Conservation (phyloP, 805 yeast genomes). For the Saccharomyces mikatae region DNA sequence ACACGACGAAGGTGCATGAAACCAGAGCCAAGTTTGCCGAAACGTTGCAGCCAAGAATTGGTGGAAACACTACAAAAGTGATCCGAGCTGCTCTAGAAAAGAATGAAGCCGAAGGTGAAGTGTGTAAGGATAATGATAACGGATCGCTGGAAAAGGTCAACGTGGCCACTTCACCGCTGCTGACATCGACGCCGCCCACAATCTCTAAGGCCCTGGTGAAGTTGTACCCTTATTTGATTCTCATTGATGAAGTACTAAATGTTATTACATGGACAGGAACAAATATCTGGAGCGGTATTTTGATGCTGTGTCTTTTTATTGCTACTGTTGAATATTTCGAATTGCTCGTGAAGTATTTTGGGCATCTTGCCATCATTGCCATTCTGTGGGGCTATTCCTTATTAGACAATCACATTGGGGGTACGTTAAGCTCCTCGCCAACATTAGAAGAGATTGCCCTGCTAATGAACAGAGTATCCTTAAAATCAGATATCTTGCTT, state of each 20-base stretch:
- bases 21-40: slow-evolving; percentile 27
- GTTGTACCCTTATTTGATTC: slow-evolving; percentile 76
- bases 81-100: slow-evolving; percentile 23
- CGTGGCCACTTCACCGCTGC: slow-evolving; percentile 58
- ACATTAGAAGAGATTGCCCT: slow-evolving; percentile 82
- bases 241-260: slow-evolving; percentile 57
- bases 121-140: slow-evolving; percentile 1
- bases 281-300: slow-evolving; percentile 63
- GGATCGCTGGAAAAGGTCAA: slow-evolving; percentile 5
- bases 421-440: slow-evolving; percentile 57
- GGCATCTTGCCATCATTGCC: slow-evolving; percentile 64
- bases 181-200: slow-evolving; percentile 84
- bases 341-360: slow-evolving; percentile 58
- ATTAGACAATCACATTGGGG: slow-evolving; percentile 47
- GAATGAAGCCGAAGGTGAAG: slow-evolving; percentile 4
- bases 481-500: slow-evolving; percentile 67
- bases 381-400: slow-evolving; percentile 52
- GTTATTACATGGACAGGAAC: slow-evolving; percentile 85
- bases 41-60: slow-evolving; percentile 18
- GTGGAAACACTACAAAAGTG: slow-evolving; percentile 24
- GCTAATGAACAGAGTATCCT: slow-evolving; percentile 62
- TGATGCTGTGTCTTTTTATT: slow-evolving; percentile 39
- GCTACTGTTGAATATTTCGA: slow-evolving; percentile 69
- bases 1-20: slow-evolving; percentile 12
- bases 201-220: slow-evolving; percentile 75